Conservation (phyloP, 768 basidiomycete genomes). For the Pisolithus sp. region DNA sequence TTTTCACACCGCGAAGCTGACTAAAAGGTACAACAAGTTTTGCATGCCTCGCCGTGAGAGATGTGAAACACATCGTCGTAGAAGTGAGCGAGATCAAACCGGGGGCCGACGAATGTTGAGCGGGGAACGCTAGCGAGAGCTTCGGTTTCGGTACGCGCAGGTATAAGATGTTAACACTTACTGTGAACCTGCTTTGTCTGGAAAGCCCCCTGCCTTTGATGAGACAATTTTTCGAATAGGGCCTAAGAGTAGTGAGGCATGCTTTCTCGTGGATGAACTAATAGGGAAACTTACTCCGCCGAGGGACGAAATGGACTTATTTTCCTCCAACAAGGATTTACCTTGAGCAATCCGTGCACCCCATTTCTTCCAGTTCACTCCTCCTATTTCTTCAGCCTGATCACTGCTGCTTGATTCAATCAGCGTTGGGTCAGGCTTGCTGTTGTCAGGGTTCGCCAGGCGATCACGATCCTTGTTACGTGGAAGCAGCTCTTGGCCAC, state of each 20-base stretch:
- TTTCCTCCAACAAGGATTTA: slow-evolving; percentile 38
- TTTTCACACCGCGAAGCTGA: slow-evolving; percentile 51
- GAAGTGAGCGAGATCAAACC: slow-evolving; percentile 56
- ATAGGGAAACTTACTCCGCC: slow-evolving; percentile 26
- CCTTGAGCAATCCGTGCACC: slow-evolving; percentile 40
- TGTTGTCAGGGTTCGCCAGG: slow-evolving; percentile 10
- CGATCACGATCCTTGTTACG: slow-evolving; percentile 16
- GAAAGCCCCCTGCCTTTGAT: not conserved
- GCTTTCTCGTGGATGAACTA: not conserved
- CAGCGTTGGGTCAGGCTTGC: slow-evolving; percentile 1
- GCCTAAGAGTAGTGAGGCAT: slow-evolving; percentile 6
- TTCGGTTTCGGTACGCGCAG: slow-evolving; percentile 1
- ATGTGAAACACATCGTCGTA: slow-evolving; percentile 46
- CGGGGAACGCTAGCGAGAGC: slow-evolving; percentile 46
- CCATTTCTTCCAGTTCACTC: slow-evolving; percentile 54
- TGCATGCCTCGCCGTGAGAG: slow-evolving; percentile 40
- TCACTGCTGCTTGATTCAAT: not conserved
- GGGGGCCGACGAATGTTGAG: slow-evolving; percentile 47
- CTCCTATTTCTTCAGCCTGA: slow-evolving; percentile 7
- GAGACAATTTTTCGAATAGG: not conserved
- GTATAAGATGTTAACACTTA: slow-evolving; percentile 15
- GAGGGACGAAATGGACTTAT: slow-evolving; percentile 34
- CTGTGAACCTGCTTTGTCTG: slow-evolving; percentile 27
- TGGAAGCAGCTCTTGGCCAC: slow-evolving; percentile 44
- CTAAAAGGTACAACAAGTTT: slow-evolving; percentile 41